Base-by-base conservation (phyloP, 2,329 filamentous ascomycete species). In the Nothomitra cinnamomea region DNA sequence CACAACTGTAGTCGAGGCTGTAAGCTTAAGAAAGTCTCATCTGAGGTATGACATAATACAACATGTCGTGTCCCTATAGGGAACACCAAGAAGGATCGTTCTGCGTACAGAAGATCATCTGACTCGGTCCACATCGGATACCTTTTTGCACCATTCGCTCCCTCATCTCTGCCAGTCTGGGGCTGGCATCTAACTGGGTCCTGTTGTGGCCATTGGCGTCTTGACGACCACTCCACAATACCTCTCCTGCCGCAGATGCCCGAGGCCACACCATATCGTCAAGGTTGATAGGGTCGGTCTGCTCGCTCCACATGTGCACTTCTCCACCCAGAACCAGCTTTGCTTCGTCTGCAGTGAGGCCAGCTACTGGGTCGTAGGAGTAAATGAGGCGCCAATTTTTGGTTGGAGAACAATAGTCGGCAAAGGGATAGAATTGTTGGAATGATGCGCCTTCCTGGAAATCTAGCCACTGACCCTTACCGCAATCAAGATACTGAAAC, bases 301-400 rank as follows among this genome's bases (percentile, higher is more conserved):
- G 76, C 63, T 94, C 88, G 58, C 76, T 77, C 87, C 87, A 95
- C 55, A 87, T 77, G 54, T 85, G 83, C 15, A 83, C 79, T 69
- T 94, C 88, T 24, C 87, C 88, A 45, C 88, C 88, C 7, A 92
- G 66, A 2, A 94, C 82, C 12, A 86, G 75, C 62, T 82, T 73
- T 24, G 79, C 24, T 38, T 45, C 2, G 6, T 43, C 77, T 8
- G 67, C 68, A 0, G 82, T 76, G 3, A 94, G 72, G 47, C 77
- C 78, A 2, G 69, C 72, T 2, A 80, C 70, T 0, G 87, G 87
- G 63, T 94, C 82, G 66, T 90, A 85, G 19, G 79, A 77, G 72
- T 94, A 94, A 55, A 90, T 75, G 25, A 86, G 72, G 5, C 80
- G 77, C 88, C 88, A 95, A 69, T 78, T 85, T 70, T 94, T 87